These are phyloP conservation scores for Panicum miliaceum DNA, from an alignment of 176 grass and related monocot species.

Conservation along the genomic window DNA sequence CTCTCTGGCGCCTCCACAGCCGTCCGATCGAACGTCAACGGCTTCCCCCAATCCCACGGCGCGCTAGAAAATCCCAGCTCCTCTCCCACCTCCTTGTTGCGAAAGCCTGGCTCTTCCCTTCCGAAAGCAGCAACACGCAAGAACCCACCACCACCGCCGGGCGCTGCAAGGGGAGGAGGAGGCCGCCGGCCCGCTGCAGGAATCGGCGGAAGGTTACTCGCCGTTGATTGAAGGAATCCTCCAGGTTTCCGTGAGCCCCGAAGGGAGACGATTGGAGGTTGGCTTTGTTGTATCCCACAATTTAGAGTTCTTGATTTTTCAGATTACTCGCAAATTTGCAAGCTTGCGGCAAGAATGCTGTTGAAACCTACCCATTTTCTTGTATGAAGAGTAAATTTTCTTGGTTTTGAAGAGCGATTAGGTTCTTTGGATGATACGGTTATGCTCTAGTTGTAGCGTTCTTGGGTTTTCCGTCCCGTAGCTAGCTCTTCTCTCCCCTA, in stretches of 20 bases:
- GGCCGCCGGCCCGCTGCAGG: neutral
- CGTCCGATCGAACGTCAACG: conserved; percentile 10
- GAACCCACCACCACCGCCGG: conserved; percentile 21
- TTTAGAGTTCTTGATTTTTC: conserved; percentile 42
- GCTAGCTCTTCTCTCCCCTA: neutral
- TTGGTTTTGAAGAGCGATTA: conserved; percentile 1
- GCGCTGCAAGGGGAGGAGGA: conserved; percentile 4
- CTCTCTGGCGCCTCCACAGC: neutral
- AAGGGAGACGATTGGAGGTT: conserved; percentile 29
- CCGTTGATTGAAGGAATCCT: neutral
- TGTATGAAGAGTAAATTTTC: neutral
- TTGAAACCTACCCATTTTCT: conserved; percentile 19
- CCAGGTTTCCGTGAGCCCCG: neutral
- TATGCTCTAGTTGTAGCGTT: conserved; percentile 26
- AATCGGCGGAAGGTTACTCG: neutral
- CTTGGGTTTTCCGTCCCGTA: conserved; percentile 22
- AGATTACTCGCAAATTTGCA: neutral
- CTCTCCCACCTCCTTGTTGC: neutral
- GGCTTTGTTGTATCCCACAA: conserved; percentile 4
- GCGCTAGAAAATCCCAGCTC: neutral
- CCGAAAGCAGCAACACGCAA: conserved; percentile 38
- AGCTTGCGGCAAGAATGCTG: neutral
- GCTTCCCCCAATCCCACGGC: neutral
- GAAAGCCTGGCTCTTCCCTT: conserved; percentile 5
- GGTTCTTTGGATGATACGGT: neutral